These are phyloP conservation scores for Erysimum cheiri DNA, from an alignment of 441 rosid genomes.

Conservation along the genomic window DNA sequence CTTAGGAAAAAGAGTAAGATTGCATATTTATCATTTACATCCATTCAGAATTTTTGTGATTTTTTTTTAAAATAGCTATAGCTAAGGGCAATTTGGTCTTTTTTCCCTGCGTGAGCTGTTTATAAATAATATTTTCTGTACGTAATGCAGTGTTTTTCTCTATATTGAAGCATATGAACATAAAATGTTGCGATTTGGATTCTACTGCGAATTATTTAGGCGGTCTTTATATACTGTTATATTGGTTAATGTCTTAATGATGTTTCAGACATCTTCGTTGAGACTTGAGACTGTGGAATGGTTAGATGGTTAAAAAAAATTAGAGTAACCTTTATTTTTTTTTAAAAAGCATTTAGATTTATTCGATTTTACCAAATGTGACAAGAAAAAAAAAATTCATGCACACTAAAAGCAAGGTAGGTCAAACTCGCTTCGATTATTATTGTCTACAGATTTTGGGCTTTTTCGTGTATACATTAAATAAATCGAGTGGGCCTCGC, in stretches of 20 bases:
- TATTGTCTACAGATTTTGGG: conserved; percentile 11
- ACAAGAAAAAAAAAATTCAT: neutral
- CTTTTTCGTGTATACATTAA: conserved; percentile 3
- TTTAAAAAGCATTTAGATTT: neutral
- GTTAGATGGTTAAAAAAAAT: no score
- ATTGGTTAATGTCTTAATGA: neutral
- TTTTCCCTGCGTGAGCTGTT: conserved; percentile 1
- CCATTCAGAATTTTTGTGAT: neutral
- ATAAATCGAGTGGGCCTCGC: conserved; percentile 20
- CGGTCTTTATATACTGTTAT: neutral
- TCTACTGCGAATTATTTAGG: conserved; percentile 2
- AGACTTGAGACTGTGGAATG: no score
- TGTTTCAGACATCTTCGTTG: no score
- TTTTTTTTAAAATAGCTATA: neutral
- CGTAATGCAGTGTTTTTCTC: neutral
- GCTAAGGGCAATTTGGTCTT: conserved; percentile 19
- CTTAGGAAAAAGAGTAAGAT: conserved; percentile 13
- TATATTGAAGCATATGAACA: conserved; percentile 2
- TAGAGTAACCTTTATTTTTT: no score
- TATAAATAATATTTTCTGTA: conserved; percentile 16
- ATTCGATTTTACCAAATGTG: neutral
- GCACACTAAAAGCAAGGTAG: neutral
- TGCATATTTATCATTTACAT: no score
- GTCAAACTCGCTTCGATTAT: conserved; percentile 9
- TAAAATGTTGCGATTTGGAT: neutral